Base-by-base conservation (phyloP, 176 grass and related monocot genomes). In the Zoysia japonica region DNA sequence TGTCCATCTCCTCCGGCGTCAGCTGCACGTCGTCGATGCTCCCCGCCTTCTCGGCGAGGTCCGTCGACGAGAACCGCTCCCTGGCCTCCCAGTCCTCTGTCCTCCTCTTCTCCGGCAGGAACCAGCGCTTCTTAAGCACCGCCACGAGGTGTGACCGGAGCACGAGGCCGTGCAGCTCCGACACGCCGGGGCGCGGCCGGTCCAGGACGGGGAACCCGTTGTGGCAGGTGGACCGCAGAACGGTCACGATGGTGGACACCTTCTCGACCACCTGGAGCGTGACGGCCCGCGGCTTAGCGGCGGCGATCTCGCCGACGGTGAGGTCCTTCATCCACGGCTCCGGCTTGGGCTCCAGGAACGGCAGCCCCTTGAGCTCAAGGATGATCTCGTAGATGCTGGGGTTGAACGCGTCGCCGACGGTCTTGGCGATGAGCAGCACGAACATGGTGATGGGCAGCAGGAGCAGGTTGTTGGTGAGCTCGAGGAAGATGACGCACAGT, bases 361-460 rank as follows among this genome's bases (percentile, higher is more conserved):
- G 95, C 3, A 98, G 59, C 2, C 92, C 88, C 74, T 94, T 98
- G 81, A 98, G 92, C 14, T 98, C 90, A 15, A 98, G 92, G 78
- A 98, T 98, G 84, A 98, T 98, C 88, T 94, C 95, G 80, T 98
- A 98, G 72, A 98, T 98, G 80, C 92, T 94, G 10, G 91, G 95
- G 86, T 98, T 98, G 68, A 98, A 89, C 0, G 81, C 90, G 38
- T 98, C 92, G 37, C 92, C 92, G 36, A 98, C 87, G 8, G 89
- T 85, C 85, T 98, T 98, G 56, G 95, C 88, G 45, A 98, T 94
- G 65, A 98, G 91, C 11, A 97, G 87, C 53, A 98, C 95, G 86
- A 98, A 98, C 92, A 98, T 98, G 74, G 88, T 98, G 71, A 94
- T 92, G 9, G 95, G 95, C 1, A 98, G 92, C 3, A 98, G 83